Percentiles rank a stretch among this genome's conserved stretches.
These are phyloP conservation scores for Stephania japonica DNA, from an alignment of 164 flowering plant genomes.

Conservation along the genomic window DNA sequence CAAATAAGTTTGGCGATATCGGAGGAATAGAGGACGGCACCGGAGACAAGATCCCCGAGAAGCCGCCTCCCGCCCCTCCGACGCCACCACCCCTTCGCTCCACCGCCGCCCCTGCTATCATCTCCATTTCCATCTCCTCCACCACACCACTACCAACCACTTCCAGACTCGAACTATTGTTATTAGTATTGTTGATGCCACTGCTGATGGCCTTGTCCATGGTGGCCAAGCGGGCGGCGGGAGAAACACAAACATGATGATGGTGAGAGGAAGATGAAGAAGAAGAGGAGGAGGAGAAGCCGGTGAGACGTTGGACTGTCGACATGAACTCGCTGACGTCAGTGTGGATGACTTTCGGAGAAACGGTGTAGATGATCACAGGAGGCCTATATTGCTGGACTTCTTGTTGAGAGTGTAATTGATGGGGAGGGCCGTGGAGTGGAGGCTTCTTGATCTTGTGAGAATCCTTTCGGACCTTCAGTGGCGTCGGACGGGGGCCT, in stretches of 20 bases:
- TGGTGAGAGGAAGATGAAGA: conserved; percentile 19
- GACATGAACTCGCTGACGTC: conserved; percentile 31
- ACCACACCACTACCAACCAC: neutral
- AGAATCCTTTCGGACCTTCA: conserved; percentile 18
- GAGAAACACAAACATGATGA: conserved; percentile 28
- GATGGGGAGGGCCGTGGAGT: conserved; percentile 1
- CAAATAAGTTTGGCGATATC: conserved; percentile 50
- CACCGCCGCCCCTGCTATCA: conserved; percentile 2
- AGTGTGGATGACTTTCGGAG: conserved; percentile 44
- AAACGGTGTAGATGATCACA: conserved; percentile 68
- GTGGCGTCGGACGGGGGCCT: conserved; percentile 22
- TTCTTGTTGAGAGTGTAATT: conserved; percentile 3
- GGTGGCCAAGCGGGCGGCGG: conserved; percentile 49
- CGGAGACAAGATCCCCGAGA: conserved; percentile 80
- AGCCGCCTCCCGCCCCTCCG: neutral
- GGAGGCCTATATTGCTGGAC: conserved; percentile 26
- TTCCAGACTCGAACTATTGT: neutral
- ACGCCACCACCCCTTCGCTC: conserved; percentile 16
- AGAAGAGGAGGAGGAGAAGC: conserved; percentile 17
- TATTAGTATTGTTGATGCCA: neutral
- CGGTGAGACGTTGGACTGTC: conserved; percentile 45
- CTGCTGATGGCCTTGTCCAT: conserved; percentile 28
- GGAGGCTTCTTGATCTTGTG: conserved; percentile 22
- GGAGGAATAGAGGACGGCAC: conserved; percentile 57
- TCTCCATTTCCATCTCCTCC: conserved; percentile 11